Conservation (phyloP, 208 protist genomes). For the Paratrypanosoma confusum region DNA sequence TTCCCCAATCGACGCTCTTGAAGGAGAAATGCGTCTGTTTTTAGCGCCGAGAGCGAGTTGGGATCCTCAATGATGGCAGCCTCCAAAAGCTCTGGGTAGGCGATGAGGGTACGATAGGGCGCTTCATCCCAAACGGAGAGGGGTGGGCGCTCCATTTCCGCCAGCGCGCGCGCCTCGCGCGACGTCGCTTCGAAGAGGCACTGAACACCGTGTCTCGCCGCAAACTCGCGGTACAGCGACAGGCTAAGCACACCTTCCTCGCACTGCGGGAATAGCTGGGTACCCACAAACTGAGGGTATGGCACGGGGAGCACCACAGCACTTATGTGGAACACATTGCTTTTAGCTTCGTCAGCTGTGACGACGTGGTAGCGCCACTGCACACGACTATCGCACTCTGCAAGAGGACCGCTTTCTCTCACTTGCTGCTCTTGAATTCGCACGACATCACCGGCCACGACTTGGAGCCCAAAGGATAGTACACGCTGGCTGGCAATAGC, state of each 20-base stretch:
- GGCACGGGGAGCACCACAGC: conserved; percentile 82
- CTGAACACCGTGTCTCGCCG: conserved; percentile 17
- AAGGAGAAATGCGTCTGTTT: conserved; percentile 58
- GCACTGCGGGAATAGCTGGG: conserved; percentile 13
- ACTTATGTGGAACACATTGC: conserved; percentile 17
- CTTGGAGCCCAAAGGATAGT: conserved; percentile 18
- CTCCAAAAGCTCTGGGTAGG: conserved; percentile 32
- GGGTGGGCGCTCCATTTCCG: not conserved
- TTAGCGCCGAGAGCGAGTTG: conserved; percentile 52
- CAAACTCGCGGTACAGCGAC: conserved; percentile 19
- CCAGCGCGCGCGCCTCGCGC: not conserved
- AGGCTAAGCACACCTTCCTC: no score
- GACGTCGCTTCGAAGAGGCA: conserved; percentile 26
- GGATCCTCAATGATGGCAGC: conserved; percentile 47
- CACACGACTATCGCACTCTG: no score
- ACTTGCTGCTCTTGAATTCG: conserved; percentile 1
- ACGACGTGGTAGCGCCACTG: no score
- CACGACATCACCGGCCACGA: conserved; percentile 56
- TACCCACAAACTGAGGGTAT: conserved; percentile 5
- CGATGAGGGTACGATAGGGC: conserved; percentile 38
- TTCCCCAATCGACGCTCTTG: conserved; percentile 46
- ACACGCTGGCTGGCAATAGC: conserved; percentile 69
- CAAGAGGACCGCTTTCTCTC: no score
- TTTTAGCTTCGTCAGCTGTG: conserved; percentile 14
- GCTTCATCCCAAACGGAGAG: not conserved